A percentile compares a stretch with the other conserved stretches of the same genome.
Evolutionary conservation across 805 yeast species (phyloP).

Genomic region (Yamadazyma sp.): DNA sequence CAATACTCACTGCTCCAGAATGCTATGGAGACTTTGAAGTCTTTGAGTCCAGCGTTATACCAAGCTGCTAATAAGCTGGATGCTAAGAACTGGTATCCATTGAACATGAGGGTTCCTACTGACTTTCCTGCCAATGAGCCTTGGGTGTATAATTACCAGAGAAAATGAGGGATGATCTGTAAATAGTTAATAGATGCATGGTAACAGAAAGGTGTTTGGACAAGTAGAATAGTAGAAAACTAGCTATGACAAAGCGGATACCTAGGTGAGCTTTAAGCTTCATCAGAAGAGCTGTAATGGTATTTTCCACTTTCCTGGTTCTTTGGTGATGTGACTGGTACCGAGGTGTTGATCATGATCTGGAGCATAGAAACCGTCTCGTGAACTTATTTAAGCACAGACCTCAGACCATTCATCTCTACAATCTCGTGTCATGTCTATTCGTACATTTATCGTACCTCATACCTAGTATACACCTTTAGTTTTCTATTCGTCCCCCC

Average conservation of each 20-base stretch:
- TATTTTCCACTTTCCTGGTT: no score
- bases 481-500: slow-evolving; percentile 1
- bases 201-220: no score
- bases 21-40: slow-evolving; percentile 72
- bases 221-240: no score
- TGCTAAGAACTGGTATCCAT: slow-evolving; percentile 56
- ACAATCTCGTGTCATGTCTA: slow-evolving; percentile 1
- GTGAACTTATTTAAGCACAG: no score
- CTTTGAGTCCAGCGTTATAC: slow-evolving; percentile 53
- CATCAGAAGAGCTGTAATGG: no score
- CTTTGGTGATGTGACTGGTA: no score
- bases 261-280: no score
- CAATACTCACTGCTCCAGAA: slow-evolving; percentile 66
- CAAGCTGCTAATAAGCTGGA: slow-evolving; percentile 59
- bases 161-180: slow-evolving; percentile 4
- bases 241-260: no score
- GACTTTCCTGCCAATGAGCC: slow-evolving; percentile 80
- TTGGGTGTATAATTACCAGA: slow-evolving; percentile 62
- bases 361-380: no score
- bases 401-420: no score
- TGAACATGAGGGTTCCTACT: slow-evolving; percentile 85
- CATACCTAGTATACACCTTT: background rate
- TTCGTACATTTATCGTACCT: background rate
- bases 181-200: slow-evolving; percentile 1
- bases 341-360: no score